These are phyloP conservation scores for Aspergillus homomorphus DNA, from an alignment of 495 filamentous ascomycete species.

Conservation along the genomic window DNA sequence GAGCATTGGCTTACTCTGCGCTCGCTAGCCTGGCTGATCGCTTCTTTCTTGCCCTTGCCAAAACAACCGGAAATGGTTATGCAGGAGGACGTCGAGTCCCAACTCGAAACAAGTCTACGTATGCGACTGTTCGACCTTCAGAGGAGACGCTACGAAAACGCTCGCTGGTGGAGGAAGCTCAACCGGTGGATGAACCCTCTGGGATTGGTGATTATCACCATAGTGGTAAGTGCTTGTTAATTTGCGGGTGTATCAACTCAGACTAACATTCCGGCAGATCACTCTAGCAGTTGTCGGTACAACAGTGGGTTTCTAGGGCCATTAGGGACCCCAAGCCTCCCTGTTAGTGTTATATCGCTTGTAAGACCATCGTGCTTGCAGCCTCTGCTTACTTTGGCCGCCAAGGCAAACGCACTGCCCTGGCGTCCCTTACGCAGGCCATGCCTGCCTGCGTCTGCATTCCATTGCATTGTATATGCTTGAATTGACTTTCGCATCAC, in stretches of 20 bases:
- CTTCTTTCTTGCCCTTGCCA: conserved; percentile 78
- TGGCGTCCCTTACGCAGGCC: not conserved
- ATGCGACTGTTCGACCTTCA: conserved; percentile 48
- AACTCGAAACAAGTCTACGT: conserved; percentile 45
- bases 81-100: conserved; percentile 26
- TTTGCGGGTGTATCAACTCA: not conserved
- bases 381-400: not conserved
- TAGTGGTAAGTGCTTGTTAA: conserved; percentile 55
- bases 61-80: conserved; percentile 38
- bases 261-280: conserved; percentile 38
- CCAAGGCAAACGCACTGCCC: not conserved
- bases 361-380: not conserved
- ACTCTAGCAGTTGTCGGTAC: conserved; percentile 59
- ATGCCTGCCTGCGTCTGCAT: not conserved
- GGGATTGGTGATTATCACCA: conserved; percentile 72
- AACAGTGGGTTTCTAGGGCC: conserved; percentile 39
- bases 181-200: conserved; percentile 84
- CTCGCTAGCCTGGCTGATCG: conserved; percentile 74
- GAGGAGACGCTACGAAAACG: conserved; percentile 70
- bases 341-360: not conserved
- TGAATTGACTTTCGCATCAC: not conserved
- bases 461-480: conserved; percentile 6
- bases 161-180: conserved; percentile 87
- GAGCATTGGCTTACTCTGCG: conserved; percentile 3
- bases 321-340: not conserved